These are phyloP conservation scores for Achaetomium macrosporum DNA, from an alignment of 2,329 filamentous ascomycete species.

Conservation along the genomic window DNA sequence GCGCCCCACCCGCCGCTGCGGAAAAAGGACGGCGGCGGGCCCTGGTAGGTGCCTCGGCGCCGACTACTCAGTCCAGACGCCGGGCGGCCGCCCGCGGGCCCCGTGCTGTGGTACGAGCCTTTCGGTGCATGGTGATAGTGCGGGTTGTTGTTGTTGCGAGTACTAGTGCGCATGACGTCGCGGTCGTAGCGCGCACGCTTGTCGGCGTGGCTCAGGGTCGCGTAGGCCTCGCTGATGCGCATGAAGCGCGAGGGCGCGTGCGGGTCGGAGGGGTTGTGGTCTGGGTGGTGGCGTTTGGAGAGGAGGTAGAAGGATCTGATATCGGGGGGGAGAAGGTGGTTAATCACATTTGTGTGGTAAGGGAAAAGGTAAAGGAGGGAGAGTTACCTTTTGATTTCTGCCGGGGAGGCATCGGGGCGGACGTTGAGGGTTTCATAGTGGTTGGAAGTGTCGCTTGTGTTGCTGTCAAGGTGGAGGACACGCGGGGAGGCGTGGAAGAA, in stretches of 20 bases:
- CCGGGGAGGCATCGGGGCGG: slow-evolving; percentile 59
- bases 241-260: slow-evolving; percentile 70
- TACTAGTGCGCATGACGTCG: slow-evolving; percentile 45
- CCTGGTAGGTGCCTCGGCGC: slow-evolving; percentile 68
- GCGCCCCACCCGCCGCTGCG: slow-evolving; percentile 71
- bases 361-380: slow-evolving; percentile 60
- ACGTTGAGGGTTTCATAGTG: slow-evolving; percentile 82
- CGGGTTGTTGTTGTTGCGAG: slow-evolving; percentile 27
- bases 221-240: slow-evolving; percentile 78
- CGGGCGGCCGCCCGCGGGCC: slow-evolving; percentile 67
- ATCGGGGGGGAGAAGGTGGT: background rate
- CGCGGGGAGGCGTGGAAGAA: slow-evolving; percentile 31
- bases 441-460: slow-evolving; percentile 31
- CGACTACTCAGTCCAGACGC: slow-evolving; percentile 77
- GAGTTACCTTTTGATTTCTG: slow-evolving; percentile 76
- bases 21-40: slow-evolving; percentile 87
- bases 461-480: slow-evolving; percentile 26
- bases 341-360: slow-evolving; percentile 35
- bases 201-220: slow-evolving; percentile 62
- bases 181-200: slow-evolving; percentile 80
- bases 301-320: slow-evolving; percentile 75
- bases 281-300: slow-evolving; percentile 88
- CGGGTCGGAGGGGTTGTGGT: slow-evolving; percentile 76
- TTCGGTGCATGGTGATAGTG: slow-evolving; percentile 29
- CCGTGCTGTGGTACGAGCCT: slow-evolving; percentile 50